Evolutionary conservation across 1,284 basidiomycete genomes (phyloP).

Genomic region (Melampsora medusae): DNA sequence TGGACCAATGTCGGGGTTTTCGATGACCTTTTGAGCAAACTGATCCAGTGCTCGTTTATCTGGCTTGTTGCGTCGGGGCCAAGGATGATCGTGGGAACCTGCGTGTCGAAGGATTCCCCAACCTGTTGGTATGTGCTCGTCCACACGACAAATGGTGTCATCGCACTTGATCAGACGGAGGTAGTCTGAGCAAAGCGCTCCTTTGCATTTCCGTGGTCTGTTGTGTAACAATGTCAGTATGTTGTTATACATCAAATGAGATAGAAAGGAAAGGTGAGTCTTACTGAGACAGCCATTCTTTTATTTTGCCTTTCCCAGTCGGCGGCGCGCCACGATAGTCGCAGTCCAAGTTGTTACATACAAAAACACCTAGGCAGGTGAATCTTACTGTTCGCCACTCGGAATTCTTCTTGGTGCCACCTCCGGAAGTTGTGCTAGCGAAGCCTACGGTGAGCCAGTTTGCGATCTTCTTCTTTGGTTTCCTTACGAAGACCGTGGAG

Average conservation of each 20-base stretch:
- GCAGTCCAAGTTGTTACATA: not conserved
- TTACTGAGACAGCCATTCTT: too few relatives aligned
- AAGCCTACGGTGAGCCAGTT: conserved; percentile 1
- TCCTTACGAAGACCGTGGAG: not conserved
- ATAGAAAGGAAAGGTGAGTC: too few relatives aligned
- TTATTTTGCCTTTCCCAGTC: too few relatives aligned
- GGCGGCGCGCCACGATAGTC: not conserved
- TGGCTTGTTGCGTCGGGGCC: conserved; percentile 16
- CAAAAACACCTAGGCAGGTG: conserved; percentile 6
- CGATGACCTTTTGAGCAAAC: not conserved
- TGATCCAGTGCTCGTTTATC: not conserved
- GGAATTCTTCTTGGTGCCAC: not conserved
- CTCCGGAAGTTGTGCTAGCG: not conserved
- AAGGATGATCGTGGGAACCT: conserved; percentile 10
- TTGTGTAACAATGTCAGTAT: too few relatives aligned
- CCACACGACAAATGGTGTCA: too few relatives aligned
- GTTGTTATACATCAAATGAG: too few relatives aligned
- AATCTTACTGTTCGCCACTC: not conserved
- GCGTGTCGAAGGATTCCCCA: not conserved
- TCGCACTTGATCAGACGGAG: too few relatives aligned
- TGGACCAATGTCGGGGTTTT: conserved; percentile 1
- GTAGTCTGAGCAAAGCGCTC: too few relatives aligned
- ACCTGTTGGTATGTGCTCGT: too few relatives aligned
- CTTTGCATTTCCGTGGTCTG: too few relatives aligned
- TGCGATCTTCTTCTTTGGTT: not conserved